Conservation (phyloP, 2,329 filamentous ascomycete species). For the Exutisphaerella laricina region DNA sequence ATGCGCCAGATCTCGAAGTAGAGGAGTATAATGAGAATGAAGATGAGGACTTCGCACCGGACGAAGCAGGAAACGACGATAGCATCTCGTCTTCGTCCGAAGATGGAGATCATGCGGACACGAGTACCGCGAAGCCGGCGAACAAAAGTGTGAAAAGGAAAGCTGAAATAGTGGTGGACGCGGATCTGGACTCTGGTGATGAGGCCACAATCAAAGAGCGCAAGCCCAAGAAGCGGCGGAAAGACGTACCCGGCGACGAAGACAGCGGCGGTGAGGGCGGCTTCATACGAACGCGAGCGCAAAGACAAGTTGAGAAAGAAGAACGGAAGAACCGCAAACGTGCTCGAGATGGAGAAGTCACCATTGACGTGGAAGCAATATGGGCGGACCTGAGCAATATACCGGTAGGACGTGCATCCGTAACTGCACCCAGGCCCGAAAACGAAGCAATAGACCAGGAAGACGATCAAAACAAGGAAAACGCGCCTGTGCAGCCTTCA, state of each 20-base stretch:
- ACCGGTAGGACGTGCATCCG: slow-evolving; percentile 26
- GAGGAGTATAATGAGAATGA: slow-evolving; percentile 40
- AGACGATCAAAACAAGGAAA: slow-evolving; percentile 23
- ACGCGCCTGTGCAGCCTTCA: slow-evolving; percentile 6
- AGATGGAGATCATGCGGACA: slow-evolving; percentile 30
- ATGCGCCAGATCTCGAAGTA: slow-evolving; percentile 21
- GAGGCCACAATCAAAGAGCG: slow-evolving; percentile 51
- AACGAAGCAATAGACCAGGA: slow-evolving; percentile 18
- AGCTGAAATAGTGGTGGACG: slow-evolving; percentile 25
- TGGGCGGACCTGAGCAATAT: slow-evolving; percentile 49
- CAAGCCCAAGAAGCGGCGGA: slow-evolving; percentile 37
- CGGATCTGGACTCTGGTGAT: slow-evolving; percentile 50
- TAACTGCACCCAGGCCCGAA: slow-evolving; percentile 12
- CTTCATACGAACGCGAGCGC: slow-evolving; percentile 50
- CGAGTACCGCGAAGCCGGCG: slow-evolving; percentile 19
- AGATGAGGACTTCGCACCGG: slow-evolving; percentile 42
- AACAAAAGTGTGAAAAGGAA: slow-evolving; percentile 38
- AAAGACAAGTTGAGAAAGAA: slow-evolving; percentile 46
- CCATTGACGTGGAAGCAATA: slow-evolving; percentile 51
- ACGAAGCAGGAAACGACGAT: slow-evolving; percentile 28
- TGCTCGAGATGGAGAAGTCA: slow-evolving; percentile 42
- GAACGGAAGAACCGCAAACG: slow-evolving; percentile 45
- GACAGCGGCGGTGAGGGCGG: slow-evolving; percentile 45
- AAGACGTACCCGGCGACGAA: slow-evolving; percentile 24
- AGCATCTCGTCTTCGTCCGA: slow-evolving; percentile 33